A percentile compares a stretch with the other conserved stretches of the same genome.
Evolutionary conservation across 2,329 filamentous ascomycete species (phyloP).

Genomic region (Colletotrichum euphorbiae): DNA sequence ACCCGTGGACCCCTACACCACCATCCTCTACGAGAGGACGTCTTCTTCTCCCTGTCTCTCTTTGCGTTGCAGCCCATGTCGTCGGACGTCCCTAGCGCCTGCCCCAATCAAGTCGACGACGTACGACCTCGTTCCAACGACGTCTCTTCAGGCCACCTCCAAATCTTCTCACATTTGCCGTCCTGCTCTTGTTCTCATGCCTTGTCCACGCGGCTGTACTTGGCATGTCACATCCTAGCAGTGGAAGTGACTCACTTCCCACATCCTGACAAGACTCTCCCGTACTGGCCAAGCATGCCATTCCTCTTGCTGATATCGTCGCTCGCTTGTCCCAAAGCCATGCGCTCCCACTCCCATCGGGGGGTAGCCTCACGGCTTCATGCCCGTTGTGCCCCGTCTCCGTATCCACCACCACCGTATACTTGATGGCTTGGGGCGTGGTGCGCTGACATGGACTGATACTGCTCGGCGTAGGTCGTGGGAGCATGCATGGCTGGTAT

Average conservation of each 20-base stretch:
- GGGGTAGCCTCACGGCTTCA: conserved; percentile 44
- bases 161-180: neutral
- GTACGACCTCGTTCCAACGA: conserved; percentile 10
- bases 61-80: conserved; percentile 4
- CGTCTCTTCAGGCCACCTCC: conserved; percentile 16
- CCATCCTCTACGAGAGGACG: neutral
- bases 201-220: conserved; percentile 25
- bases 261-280: conserved; percentile 2
- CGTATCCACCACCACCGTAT: conserved; percentile 57
- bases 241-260: conserved; percentile 28
- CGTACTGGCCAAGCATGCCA: conserved; percentile 27
- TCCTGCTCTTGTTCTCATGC: conserved; percentile 34
- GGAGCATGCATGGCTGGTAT: conserved; percentile 44
- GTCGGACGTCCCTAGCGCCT: conserved; percentile 11
- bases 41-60: neutral
- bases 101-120: conserved; percentile 35
- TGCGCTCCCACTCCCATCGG: conserved; percentile 20
- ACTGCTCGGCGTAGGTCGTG: conserved; percentile 52
- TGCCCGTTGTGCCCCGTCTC: conserved; percentile 55
- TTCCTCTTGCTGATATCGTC: neutral
- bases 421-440: conserved; percentile 51
- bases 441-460: conserved; percentile 54
- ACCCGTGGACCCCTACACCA: conserved; percentile 23
- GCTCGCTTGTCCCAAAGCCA: conserved; percentile 15
- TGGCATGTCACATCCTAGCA: neutral